Conservation (phyloP, 805 yeast species). For the Monosporozyma aerobia region DNA sequence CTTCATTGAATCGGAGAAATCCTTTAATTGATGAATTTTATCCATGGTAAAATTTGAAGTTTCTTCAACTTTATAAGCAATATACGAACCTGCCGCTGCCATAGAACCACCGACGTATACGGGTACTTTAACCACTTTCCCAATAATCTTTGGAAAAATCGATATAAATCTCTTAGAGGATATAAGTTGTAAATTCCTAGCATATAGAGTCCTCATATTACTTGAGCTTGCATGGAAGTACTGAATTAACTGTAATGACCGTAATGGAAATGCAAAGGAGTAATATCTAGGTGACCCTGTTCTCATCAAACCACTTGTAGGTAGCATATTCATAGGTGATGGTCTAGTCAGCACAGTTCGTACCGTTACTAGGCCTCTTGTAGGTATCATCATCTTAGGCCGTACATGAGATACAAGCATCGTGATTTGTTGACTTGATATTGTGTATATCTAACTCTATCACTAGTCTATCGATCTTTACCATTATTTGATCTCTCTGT, state of each 20-base stretch:
- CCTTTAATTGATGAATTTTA: constrained; percentile 52
- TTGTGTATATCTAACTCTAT: background rate
- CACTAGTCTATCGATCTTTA: background rate
- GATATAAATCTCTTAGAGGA: constrained; percentile 23
- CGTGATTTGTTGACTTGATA: background rate
- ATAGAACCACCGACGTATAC: constrained; percentile 82
- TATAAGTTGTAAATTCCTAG: constrained; percentile 2
- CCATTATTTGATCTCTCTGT: background rate
- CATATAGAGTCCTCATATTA: background rate
- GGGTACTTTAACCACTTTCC: constrained; percentile 53
- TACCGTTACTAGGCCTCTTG: background rate
- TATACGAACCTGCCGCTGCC: constrained; percentile 91
- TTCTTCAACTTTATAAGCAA: constrained; percentile 86
- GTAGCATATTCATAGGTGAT: background rate
- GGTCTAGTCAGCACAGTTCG: background rate
- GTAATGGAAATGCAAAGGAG: constrained; percentile 16
- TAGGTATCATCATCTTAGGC: background rate
- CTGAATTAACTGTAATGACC: constrained; percentile 14
- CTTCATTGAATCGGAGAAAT: constrained; percentile 45
- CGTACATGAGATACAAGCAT: background rate
- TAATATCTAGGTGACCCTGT: constrained; percentile 7
- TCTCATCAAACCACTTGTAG: background rate
- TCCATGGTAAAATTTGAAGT: constrained; percentile 66
- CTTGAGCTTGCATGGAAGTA: constrained; percentile 6
- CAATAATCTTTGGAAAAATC: constrained; percentile 43